Evolutionary conservation across 208 protist genomes (phyloP).

Genomic region (Perkinsela sp.): DNA sequence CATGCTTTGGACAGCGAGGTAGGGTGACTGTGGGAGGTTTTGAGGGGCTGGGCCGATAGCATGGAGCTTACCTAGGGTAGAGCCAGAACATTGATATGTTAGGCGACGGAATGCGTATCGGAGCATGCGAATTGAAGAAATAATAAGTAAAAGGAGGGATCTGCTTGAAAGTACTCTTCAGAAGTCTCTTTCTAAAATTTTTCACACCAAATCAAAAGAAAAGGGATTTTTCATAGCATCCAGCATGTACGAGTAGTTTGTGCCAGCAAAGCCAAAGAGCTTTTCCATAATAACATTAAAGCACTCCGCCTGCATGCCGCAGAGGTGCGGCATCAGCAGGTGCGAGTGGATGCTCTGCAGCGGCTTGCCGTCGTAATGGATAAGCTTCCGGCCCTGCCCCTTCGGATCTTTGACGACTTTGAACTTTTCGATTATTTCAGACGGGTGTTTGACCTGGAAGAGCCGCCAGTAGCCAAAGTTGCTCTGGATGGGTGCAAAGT

Average conservation of each 20-base stretch:
- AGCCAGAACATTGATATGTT: too few species aligned
- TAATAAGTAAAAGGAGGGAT: too few species aligned
- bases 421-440: not conserved
- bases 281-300: not conserved
- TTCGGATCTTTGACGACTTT: not conserved
- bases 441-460: constrained; percentile 9
- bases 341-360: constrained; percentile 39
- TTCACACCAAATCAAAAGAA: too few species aligned
- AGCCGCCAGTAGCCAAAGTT: constrained; percentile 62
- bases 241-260: too few species aligned
- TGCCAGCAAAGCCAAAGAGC: too few species aligned
- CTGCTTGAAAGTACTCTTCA: too few species aligned
- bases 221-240: too few species aligned
- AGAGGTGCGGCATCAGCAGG: constrained; percentile 9
- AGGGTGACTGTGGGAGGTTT: not conserved
- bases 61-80: not conserved
- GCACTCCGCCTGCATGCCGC: not conserved
- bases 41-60: not conserved
- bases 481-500: constrained; percentile 18
- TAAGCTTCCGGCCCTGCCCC: not conserved
- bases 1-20: not conserved
- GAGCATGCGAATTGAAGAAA: too few species aligned
- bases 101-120: too few species aligned
- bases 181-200: too few species aligned
- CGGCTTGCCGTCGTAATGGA: constrained; percentile 21